phyloP scores from a whole-genome alignment of 495 filamentous ascomycete genomes.

The Diplogelasinospora grovesii region DNA sequence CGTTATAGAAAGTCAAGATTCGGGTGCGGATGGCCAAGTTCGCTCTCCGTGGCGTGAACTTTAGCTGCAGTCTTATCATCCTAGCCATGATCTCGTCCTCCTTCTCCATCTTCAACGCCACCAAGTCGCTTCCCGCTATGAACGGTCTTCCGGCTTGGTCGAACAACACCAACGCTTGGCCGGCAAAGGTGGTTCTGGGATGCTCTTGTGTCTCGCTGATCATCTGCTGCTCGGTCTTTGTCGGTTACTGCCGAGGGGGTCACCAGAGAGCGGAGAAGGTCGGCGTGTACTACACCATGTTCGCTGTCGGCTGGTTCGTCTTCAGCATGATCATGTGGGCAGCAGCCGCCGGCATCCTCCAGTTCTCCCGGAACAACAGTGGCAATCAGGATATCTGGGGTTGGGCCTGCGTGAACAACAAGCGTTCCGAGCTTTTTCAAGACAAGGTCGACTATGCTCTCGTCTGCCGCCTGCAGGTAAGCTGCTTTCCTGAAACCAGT shows the following conservation, averaged over 20 bases:
- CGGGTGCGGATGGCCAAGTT: constrained; percentile 92
- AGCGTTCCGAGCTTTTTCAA: constrained; percentile 63
- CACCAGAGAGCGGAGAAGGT: constrained; percentile 86
- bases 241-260: constrained; percentile 82
- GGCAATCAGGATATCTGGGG: constrained; percentile 88
- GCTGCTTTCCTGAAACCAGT: constrained; percentile 17
- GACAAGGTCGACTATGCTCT: constrained; percentile 80
- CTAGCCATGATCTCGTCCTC: constrained; percentile 78
- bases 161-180: constrained; percentile 70
- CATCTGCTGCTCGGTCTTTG: constrained; percentile 73
- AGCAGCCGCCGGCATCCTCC: constrained; percentile 75
- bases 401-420: constrained; percentile 90
- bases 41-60: constrained; percentile 86
- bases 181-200: constrained; percentile 73
- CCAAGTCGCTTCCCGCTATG: constrained; percentile 61
- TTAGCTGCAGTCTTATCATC: constrained; percentile 93
- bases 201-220: constrained; percentile 74
- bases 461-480: constrained; percentile 89
- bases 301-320: constrained; percentile 87
- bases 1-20: constrained; percentile 74
- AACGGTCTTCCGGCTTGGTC: constrained; percentile 84
- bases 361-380: constrained; percentile 64
- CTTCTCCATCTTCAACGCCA: constrained; percentile 84
- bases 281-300: constrained; percentile 86
- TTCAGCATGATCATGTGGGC: constrained; percentile 94